A percentile compares a stretch with the other conserved stretches of the same genome.
These are phyloP conservation scores for Apiotrichum domesticum DNA, from an alignment of 1,284 basidiomycete species.

Conservation along the genomic window DNA sequence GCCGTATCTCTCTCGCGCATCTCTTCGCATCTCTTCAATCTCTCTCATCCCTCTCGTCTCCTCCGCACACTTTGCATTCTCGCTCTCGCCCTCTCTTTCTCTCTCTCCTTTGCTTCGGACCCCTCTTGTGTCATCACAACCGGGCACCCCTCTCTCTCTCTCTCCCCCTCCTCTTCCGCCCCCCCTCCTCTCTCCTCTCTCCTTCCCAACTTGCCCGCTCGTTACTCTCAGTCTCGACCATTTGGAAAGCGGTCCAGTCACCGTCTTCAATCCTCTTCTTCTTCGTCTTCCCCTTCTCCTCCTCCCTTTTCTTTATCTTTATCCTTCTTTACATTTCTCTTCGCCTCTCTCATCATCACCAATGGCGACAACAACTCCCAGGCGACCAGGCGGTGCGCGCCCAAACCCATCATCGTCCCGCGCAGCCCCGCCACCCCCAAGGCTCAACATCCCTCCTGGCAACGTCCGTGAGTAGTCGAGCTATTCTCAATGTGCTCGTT, in stretches of 20 bases:
- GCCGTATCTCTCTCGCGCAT: not conserved
- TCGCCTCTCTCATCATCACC: not conserved
- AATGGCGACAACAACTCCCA: conserved; percentile 6
- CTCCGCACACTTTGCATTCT: not conserved
- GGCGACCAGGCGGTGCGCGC: conserved; percentile 16
- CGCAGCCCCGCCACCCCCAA: conserved; percentile 18
- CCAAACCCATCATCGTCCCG: conserved; percentile 17
- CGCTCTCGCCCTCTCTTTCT: too few relatives aligned
- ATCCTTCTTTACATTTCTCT: not conserved
- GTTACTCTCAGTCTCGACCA: too few relatives aligned
- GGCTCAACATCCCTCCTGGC: conserved; percentile 38
- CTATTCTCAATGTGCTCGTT: too few relatives aligned
- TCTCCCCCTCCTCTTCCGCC: too few relatives aligned
- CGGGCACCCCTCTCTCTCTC: too few relatives aligned
- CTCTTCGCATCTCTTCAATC: not conserved
- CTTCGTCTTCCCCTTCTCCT: not conserved
- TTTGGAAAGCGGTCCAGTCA: too few relatives aligned
- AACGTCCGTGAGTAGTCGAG: conserved; percentile 45
- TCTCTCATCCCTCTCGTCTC: not conserved
- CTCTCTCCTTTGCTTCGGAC: too few relatives aligned
- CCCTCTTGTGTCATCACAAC: too few relatives aligned
- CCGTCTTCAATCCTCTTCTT: not conserved
- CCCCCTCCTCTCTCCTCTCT: too few relatives aligned
- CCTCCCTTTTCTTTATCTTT: not conserved
- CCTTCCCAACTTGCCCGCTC: too few relatives aligned